Base-by-base conservation (phyloP, 148 eudicot genomes). In the Fagopyrum homotropicum region DNA sequence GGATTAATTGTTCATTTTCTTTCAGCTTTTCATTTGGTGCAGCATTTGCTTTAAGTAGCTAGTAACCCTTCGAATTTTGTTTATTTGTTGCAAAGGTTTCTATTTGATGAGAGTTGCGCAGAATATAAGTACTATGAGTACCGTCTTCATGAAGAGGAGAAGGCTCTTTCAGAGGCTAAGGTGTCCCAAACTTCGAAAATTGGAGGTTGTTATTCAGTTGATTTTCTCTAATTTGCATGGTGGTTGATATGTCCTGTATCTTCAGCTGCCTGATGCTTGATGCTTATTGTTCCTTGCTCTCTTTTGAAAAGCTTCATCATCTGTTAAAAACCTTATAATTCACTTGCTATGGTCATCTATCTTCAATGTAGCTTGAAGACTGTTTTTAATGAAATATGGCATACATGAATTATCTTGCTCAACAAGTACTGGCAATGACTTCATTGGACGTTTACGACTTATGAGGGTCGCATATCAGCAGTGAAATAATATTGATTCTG, bases 111-210 rank as follows among this genome's bases (percentile, higher is more conserved):
- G 69, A 84, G 87, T 68, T 92, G 96, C 84, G 81, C 88, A 56
- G 98, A 95, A 73, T 95, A 86, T 77, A 95, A 92, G 78, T 95
- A 95, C 66, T 95, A 92, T 84, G 90, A 88, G 75, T 87, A 82
- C 80, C 93, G 83, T 64, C 88, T 95, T 82, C 73, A 73, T 52
- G 96, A 89, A 81, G 98, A 95, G 85, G 89, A 90, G 81, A 92
- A 85, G 75, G 86, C 84, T 76, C 77, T 88, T 77, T 77, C 86
- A 71, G 84, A 81, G 72, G 69, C 84, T 63, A 80, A 72, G 74
- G 91, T 85, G 29, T 57, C 81, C 66, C 90, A 83, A 75, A 71
- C 76, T 22, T 71, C 83, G 35, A 90, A 73, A 52, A 81, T 77
- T 85, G 96, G 97, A 83, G 92, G 85, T 82, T 81, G 76, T 75